Evolutionary conservation across 2,329 filamentous ascomycete species (phyloP), one percentile per base, ranked within the genome.

Genomic region (Chaetomiaceae sp.): DNA sequence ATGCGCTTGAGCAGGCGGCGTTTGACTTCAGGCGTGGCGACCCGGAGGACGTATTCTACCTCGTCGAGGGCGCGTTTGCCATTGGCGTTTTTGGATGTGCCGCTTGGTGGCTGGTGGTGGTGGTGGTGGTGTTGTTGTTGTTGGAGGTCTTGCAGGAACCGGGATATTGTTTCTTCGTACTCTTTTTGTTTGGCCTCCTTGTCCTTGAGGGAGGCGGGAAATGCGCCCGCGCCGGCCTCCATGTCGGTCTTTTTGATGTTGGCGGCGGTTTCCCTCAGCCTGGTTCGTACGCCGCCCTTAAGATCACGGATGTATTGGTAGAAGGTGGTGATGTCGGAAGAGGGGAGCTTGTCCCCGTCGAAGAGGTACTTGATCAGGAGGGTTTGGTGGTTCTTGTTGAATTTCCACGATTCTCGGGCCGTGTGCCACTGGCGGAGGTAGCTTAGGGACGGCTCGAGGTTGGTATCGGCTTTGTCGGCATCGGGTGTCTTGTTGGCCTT

Each of bases 341-440:
- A 72, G 0, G 90, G 89, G 38, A 96, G 80, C 38, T 79, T 78
- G 62, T 84, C 80, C 59, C 83, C 72, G 61, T 88, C 84, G 66
- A 95, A 89, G 41, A 87, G 73, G 73, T 95, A 84, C 69, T 94
- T 92, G 66, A 96, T 81, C 11, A 96, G 76, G 61, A 89, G 82
- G 49, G 85, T 89, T 70, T 96, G 91, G 66, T 90, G 84, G 62
- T 90, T 91, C 73, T 96, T 96, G 75, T 95, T 95, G 75, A 96
- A 97, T 70, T 96, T 96, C 92, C 92, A 97, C 61, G 76, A 76
- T 9, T 78, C 74, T 53, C 84, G 84, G 56, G 84, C 79, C 51
- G 78, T 79, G 70, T 88, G 78, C 78, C 90, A 96, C 66, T 85
- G 82, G 42, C 77, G 77, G 40, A 96, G 79, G 67, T 96, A 96